Evolutionary conservation across 805 yeast genomes (phyloP).

Genomic region (Cyberlindnera xylosilytica): DNA sequence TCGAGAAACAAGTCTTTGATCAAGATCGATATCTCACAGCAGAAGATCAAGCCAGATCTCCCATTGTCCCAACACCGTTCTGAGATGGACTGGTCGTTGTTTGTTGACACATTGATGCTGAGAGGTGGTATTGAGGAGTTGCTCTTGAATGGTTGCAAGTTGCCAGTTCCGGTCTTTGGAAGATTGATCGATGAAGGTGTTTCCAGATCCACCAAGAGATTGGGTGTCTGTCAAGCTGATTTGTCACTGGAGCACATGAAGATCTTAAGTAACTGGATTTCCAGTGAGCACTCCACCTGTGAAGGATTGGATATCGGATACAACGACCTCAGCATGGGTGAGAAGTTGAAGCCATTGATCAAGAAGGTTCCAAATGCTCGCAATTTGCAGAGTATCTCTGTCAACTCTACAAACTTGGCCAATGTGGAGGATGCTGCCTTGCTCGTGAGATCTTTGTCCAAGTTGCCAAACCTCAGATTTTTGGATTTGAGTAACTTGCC

Average conservation of each 20-base stretch:
- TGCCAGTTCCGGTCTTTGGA: constrained; percentile 53
- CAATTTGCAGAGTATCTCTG: constrained; percentile 48
- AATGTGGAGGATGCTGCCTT: constrained; percentile 49
- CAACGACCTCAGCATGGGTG: constrained; percentile 52
- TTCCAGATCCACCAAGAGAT: constrained; percentile 46
- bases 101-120: constrained; percentile 63
- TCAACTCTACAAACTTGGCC: constrained; percentile 59
- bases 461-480: constrained; percentile 58
- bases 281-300: constrained; percentile 36
- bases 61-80: constrained; percentile 47
- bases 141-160: constrained; percentile 73
- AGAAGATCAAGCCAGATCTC: constrained; percentile 37
- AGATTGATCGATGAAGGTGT: constrained; percentile 56
- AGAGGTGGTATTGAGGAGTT: constrained; percentile 80
- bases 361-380: constrained; percentile 18
- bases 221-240: constrained; percentile 79
- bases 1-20: constrained; percentile 56
- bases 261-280: constrained; percentile 57
- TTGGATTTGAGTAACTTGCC: constrained; percentile 75
- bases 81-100: constrained; percentile 78
- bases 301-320: constrained; percentile 83
- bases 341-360: constrained; percentile 28
- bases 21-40: constrained; percentile 70
- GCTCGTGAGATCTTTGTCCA: constrained; percentile 48
- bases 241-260: constrained; percentile 56